Percentiles rank a stretch among this genome's conserved stretches.
phyloP scores from a whole-genome alignment of 768 basidiomycete species.

The Leccinum uliginosum region DNA sequence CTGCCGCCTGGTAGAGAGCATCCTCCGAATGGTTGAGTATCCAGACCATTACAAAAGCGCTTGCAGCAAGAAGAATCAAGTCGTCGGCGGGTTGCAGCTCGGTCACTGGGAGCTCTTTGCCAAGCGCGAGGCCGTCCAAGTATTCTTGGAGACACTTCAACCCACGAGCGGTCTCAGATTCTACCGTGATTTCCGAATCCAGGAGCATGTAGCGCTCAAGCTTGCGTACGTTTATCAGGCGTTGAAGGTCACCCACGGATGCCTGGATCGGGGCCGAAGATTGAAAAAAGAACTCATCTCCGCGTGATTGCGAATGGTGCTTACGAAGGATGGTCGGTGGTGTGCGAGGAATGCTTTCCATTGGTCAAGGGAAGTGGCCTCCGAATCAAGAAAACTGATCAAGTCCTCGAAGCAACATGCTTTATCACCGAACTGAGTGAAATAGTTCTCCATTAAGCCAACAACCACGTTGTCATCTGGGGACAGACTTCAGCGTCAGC shows the following conservation, averaged over 20 bases:
- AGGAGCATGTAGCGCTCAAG: conserved; percentile 59
- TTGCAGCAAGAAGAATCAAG: conserved; percentile 69
- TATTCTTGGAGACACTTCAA: conserved; percentile 57
- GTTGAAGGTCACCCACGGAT: conserved; percentile 51
- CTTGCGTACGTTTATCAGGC: conserved; percentile 72
- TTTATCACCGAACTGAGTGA: conserved; percentile 71
- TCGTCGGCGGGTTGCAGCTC: conserved; percentile 90
- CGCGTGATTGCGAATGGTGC: conserved; percentile 20
- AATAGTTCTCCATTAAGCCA: conserved; percentile 59
- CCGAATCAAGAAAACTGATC: conserved; percentile 55
- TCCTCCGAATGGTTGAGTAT: conserved; percentile 47
- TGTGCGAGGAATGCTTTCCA: conserved; percentile 55
- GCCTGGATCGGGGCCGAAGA: conserved; percentile 33
- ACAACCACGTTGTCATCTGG: conserved; percentile 45
- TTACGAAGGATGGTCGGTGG: conserved; percentile 46
- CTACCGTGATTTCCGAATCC: conserved; percentile 46
- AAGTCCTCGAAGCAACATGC: conserved; percentile 87
- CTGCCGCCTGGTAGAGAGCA: conserved; percentile 59
- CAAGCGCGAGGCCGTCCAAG: conserved; percentile 61
- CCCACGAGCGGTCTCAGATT: conserved; percentile 52
- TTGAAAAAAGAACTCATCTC: conserved; percentile 16
- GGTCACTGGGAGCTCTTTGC: conserved; percentile 58
- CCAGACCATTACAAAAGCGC: conserved; percentile 65
- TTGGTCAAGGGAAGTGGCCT: conserved; percentile 40
- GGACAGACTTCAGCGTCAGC: conserved; percentile 1